These are phyloP conservation scores for Torrubiella hemipterigena DNA, from an alignment of 2,329 filamentous ascomycete genomes.

Conservation along the genomic window DNA sequence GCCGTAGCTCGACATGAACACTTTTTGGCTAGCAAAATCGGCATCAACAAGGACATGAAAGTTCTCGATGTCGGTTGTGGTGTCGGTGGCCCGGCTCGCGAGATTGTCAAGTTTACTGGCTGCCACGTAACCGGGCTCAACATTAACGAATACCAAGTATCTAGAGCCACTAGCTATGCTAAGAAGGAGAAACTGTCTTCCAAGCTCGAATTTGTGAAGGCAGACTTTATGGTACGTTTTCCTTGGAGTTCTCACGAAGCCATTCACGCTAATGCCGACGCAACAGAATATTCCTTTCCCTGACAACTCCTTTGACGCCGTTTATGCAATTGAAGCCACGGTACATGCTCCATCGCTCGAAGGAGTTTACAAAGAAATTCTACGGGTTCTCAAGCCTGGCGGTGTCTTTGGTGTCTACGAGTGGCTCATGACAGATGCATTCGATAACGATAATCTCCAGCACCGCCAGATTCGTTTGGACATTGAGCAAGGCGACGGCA, in stretches of 20 bases:
- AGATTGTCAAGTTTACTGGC: slow-evolving; percentile 87
- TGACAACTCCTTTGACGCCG: slow-evolving; percentile 78
- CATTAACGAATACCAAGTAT: slow-evolving; percentile 97
- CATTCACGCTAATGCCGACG: not conserved
- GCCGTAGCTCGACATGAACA: slow-evolving; percentile 91
- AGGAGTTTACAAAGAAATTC: slow-evolving; percentile 84
- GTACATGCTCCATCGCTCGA: slow-evolving; percentile 79
- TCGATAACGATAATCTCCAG: slow-evolving; percentile 70
- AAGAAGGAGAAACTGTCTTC: slow-evolving; percentile 63
- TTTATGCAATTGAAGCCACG: slow-evolving; percentile 91
- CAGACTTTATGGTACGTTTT: slow-evolving; percentile 72
- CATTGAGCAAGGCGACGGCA: slow-evolving; percentile 87
- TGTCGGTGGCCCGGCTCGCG: slow-evolving; percentile 84
- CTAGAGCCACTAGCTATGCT: slow-evolving; percentile 73
- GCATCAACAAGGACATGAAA: slow-evolving; percentile 66
- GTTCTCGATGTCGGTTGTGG: slow-evolving; percentile 93
- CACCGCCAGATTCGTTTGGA: slow-evolving; percentile 80
- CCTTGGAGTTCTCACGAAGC: not conserved
- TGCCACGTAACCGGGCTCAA: slow-evolving; percentile 80
- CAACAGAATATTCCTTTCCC: slow-evolving; percentile 77
- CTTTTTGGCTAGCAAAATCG: slow-evolving; percentile 80
- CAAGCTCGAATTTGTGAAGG: slow-evolving; percentile 75
- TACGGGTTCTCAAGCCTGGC: slow-evolving; percentile 86
- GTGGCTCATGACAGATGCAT: slow-evolving; percentile 94
- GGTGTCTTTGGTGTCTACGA: slow-evolving; percentile 91